Conservation (phyloP, 805 yeast species). For the Saturnispora galanensis region DNA sequence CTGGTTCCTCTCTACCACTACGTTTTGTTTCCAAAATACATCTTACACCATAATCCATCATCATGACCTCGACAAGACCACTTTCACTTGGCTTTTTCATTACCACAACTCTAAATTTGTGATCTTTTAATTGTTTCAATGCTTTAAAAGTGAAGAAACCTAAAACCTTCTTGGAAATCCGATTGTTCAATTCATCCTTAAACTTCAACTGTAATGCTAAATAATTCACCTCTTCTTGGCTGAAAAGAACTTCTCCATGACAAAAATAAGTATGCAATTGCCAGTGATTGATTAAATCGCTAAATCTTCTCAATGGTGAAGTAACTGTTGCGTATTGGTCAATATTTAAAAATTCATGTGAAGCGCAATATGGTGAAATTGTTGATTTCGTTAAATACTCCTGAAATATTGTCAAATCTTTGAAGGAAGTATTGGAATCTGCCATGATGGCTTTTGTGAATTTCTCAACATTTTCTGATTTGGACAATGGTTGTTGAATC, state of each 20-base stretch:
- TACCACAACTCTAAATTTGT: constrained; percentile 34
- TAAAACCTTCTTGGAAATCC: constrained; percentile 16
- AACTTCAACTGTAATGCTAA: constrained; percentile 35
- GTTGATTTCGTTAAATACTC: constrained; percentile 45
- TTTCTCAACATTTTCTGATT: constrained; percentile 15
- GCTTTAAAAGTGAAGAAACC: constrained; percentile 26
- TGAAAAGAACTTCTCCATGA: constrained; percentile 23
- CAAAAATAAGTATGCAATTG: constrained; percentile 44
- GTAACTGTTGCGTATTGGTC: constrained; percentile 63
- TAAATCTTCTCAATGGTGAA: constrained; percentile 79
- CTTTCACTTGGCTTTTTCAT: constrained; percentile 34
- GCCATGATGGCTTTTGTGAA: constrained; percentile 17
- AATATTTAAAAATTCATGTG: constrained; percentile 59
- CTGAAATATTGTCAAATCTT: constrained; percentile 34
- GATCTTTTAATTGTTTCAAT: constrained; percentile 17
- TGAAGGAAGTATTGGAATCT: constrained; percentile 23
- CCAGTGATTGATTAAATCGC: constrained; percentile 75
- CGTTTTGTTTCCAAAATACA: constrained; percentile 21
- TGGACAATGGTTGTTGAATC: constrained; percentile 23
- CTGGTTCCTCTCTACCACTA: constrained; percentile 11
- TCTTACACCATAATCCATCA: constrained; percentile 26
- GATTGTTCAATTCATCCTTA: constrained; percentile 31
- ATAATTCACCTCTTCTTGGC: constrained; percentile 26
- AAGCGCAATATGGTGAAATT: constrained; percentile 33
- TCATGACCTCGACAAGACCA: constrained; percentile 23